Base-by-base conservation (phyloP, 2,329 filamentous ascomycete genomes). In the Alternaria incomplexa region DNA sequence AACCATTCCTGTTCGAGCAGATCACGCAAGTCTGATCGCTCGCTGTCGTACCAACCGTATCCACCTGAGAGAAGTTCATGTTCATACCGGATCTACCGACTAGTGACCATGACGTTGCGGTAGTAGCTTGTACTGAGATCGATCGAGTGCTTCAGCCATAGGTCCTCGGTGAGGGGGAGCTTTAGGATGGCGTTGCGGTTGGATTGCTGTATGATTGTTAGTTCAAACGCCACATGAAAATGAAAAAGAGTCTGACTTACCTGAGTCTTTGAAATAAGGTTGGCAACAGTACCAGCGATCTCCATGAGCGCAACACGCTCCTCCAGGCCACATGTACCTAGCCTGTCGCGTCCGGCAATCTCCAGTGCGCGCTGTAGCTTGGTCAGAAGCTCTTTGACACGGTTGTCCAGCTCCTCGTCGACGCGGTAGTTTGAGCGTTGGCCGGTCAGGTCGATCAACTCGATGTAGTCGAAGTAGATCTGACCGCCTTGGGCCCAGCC, bases 401-500 rank as follows among this genome's bases (percentile, higher is more conserved):
- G 70, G 11, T 74, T 63, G 56, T 77, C 74, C 40, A 77, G 61
- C 46, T 77, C 68, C 69, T 76, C 70, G 64, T 80, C 64, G 54
- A 73, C 65, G 28, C 73, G 75, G 56, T 73, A 77, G 10, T 65
- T 72, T 36, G 71, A 71, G 51, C 72, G 57, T 65, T 74, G 68
- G 51, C 70, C 67, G 9, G 73, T 73, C 32, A 80, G 61, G 68
- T 82, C 78, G 20, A 85, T 79, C 40, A 89, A 76, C 52, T 83
- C 81, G 28, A 89, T 80, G 75, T 86, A 89, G 71, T 89, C 87
- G 30, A 85, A 84, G 77, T 97, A 98, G 23, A 98, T 88, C 68
- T 91, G 89, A 5, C 93, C 95, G 26, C 93, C 94, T 17, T 88
- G 81, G 10, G 88, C 83, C 96, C 96, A 97, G 56, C 90, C 89